phyloP scores from a whole-genome alignment of 495 filamentous ascomycete species.

The Tuber aestivum region DNA sequence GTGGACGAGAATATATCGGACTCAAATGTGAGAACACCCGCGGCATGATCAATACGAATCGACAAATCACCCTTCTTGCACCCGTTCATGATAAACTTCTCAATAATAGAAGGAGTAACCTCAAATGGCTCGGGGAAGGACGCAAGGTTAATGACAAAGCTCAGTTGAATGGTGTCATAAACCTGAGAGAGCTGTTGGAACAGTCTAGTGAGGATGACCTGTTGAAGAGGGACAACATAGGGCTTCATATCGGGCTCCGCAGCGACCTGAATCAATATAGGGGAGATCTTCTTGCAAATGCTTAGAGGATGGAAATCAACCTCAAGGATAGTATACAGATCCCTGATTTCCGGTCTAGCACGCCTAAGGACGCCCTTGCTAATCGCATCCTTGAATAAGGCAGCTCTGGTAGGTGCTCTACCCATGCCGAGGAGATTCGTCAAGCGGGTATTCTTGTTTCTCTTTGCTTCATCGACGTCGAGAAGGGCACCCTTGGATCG shows the following conservation, averaged over 20 bases:
- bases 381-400: constrained; percentile 88
- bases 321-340: constrained; percentile 96
- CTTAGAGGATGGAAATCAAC: constrained; percentile 98
- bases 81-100: constrained; percentile 99
- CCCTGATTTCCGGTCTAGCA: constrained; percentile 84
- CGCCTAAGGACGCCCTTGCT: constrained; percentile 90
- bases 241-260: constrained; percentile 93
- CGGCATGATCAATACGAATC: constrained; percentile 91
- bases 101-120: constrained; percentile 81
- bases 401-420: constrained; percentile 77
- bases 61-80: constrained; percentile 99
- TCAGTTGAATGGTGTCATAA: constrained; percentile 94
- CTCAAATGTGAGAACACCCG: constrained; percentile 91
- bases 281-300: constrained; percentile 98
- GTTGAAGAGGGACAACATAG: constrained; percentile 88
- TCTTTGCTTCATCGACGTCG: constrained; percentile 92
- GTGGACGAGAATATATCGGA: constrained; percentile 96
- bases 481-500: constrained; percentile 91
- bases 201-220: constrained; percentile 94
- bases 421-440: constrained; percentile 94
- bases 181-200: constrained; percentile 99
- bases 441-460: constrained; percentile 96
- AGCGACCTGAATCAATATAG: constrained; percentile 89
- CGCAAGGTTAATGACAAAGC: constrained; percentile 87
- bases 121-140: constrained; percentile 97